Conservation (phyloP, 805 yeast genomes). For the Alloascoidea hylecoeti region DNA sequence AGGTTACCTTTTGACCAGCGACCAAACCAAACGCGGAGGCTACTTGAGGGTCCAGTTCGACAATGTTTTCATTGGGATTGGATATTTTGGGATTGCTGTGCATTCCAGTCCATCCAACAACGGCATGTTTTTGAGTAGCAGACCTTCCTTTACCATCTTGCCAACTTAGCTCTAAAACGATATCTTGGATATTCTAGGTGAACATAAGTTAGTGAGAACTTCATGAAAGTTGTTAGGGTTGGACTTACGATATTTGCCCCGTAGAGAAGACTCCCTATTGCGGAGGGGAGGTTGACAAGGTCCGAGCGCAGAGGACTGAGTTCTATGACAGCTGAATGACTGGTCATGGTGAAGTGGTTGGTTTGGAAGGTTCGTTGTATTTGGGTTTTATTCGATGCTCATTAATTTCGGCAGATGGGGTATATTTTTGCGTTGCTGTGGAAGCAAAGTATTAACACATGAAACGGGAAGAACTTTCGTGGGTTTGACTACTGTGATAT, state of each 20-base stretch:
- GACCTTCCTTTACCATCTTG: constrained; percentile 10
- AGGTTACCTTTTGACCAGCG: constrained; percentile 24
- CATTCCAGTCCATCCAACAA: constrained; percentile 61
- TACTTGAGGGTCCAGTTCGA: constrained; percentile 59
- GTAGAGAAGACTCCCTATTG: constrained; percentile 28
- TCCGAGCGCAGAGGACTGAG: background rate
- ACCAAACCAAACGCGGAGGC: constrained; percentile 35
- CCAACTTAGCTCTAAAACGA: constrained; percentile 32
- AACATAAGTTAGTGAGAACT: constrained; percentile 2
- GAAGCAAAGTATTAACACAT: no score
- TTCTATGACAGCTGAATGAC: constrained; percentile 2
- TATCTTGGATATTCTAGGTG: constrained; percentile 32
- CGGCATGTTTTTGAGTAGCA: constrained; percentile 14
- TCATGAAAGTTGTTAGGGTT: background rate
- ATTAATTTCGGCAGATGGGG: no score
- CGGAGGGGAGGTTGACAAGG: constrained; percentile 35
- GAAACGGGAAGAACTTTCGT: no score
- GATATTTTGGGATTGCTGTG: constrained; percentile 13
- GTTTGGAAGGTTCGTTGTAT: no score
- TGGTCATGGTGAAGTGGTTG: no score
- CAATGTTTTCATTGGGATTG: constrained; percentile 12
- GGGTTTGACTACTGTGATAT: no score
- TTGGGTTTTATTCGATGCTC: no score
- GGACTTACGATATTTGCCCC: constrained; percentile 33
- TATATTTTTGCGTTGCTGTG: no score